Evolutionary conservation across 495 filamentous ascomycete genomes (phyloP).

Genomic region (Daldinia vernicosa): DNA sequence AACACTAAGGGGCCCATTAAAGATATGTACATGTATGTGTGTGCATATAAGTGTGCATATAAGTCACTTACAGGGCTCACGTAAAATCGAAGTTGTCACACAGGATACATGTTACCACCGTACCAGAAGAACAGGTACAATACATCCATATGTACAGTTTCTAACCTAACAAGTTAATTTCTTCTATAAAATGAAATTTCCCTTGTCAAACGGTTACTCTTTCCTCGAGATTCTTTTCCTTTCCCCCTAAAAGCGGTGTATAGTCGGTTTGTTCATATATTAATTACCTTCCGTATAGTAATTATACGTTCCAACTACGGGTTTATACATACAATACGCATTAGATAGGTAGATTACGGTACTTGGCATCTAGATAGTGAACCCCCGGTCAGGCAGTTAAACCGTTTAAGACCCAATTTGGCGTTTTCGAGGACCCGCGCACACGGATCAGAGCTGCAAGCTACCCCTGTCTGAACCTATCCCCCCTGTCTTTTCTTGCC

Average conservation of each 20-base stretch:
- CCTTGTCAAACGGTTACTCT: neutral
- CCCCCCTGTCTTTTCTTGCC: slow-evolving; percentile 9
- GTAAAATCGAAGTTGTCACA: slow-evolving; percentile 1
- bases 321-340: neutral
- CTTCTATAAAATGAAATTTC: neutral
- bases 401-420: slow-evolving; percentile 21
- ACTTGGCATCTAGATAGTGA: neutral
- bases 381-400: slow-evolving; percentile 9
- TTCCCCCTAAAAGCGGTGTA: neutral
- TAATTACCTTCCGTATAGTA: neutral
- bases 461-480: slow-evolving; percentile 5
- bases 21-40: neutral
- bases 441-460: slow-evolving; percentile 13
- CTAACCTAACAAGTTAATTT: neutral
- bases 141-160: neutral
- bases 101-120: neutral
- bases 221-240: neutral
- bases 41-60: neutral
- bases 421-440: slow-evolving; percentile 26
- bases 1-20: neutral
- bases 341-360: neutral
- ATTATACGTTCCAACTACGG: neutral
- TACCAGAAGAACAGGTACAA: neutral
- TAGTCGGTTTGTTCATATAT: neutral
- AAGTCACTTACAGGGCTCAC: slow-evolving; percentile 2